Evolutionary conservation across 345 rosid genomes (phyloP), one percentile per base, ranked within the genome.

Genomic region (Acer negundo): DNA sequence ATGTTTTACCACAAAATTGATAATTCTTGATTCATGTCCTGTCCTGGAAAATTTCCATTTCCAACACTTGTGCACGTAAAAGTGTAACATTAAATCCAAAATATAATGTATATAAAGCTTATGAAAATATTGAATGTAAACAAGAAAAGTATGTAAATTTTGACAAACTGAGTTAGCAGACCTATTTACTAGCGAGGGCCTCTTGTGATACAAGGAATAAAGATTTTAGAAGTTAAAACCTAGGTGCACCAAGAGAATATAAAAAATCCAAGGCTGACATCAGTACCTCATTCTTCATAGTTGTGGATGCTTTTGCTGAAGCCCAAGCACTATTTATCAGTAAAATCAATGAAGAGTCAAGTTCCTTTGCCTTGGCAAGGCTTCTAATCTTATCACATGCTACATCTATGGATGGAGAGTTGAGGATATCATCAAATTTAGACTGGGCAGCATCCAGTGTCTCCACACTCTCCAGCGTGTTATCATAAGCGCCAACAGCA

Each of bases 321-420:
- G 97, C 94, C 84, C 97, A 95, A 51, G 98, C 91, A 78, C 93
- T 82, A 83, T 91, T 93, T 82, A 95, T 92, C 49, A 95, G 73
- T 28, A 95, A 86, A 79, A 95, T 87, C 86, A 93, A 85, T 11
- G 98, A 93, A 19, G 98, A 95, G 84, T 95, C 97, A 63, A 95
- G 92, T 74, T 90, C 94, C 87, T 95, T 95, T 19, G 90, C 86
- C 83, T 92, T 95, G 78, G 93, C 95, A 31, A 95, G 87, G 83
- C 94, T 90, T 87, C 82, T 90, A 49, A 93, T 90, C 86, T 92
- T 95, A 69, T 93, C 91, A 82, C 99, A 95, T 17, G 96, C 98
- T 5, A 51, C 87, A 77, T 95, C 94, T 62, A 89, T 80, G 0
- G 99, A 91, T 10, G 91, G 78, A 23, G 99, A 95, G 80, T 91